Conservation (phyloP, 495 filamentous ascomycete species). For the Penicillium fimorum region DNA sequence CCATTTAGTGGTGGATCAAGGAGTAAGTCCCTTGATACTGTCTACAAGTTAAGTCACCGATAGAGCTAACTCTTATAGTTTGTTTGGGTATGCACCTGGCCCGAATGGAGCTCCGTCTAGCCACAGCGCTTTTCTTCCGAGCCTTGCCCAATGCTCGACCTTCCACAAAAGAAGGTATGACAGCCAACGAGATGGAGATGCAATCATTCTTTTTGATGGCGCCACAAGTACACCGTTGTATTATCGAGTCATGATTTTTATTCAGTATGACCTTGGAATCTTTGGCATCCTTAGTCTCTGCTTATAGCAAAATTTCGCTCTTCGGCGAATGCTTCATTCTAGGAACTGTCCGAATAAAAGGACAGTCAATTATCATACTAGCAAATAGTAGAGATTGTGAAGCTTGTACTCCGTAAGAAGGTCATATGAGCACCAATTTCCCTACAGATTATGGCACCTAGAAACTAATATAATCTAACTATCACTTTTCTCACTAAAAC, state of each 20-base stretch:
- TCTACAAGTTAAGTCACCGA: neutral
- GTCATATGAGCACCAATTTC: neutral
- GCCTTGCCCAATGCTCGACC: conserved; percentile 27
- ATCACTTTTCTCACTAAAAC: no score
- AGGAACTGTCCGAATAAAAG: neutral
- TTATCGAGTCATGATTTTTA: conserved; percentile 37
- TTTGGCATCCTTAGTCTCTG: no score
- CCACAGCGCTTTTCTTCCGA: conserved; percentile 34
- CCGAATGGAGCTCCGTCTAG: conserved; percentile 36
- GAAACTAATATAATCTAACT: no score
- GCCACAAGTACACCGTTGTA: conserved; percentile 44
- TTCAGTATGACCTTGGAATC: neutral
- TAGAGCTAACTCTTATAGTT: conserved; percentile 25
- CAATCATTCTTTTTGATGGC: conserved; percentile 42
- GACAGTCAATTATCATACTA: neutral
- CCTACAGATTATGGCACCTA: no score
- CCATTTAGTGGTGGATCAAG: conserved; percentile 53
- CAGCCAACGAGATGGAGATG: conserved; percentile 43
- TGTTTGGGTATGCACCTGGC: conserved; percentile 41
- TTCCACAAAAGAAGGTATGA: conserved; percentile 40
- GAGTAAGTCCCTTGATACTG: conserved; percentile 21
- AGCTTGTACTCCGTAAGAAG: neutral
- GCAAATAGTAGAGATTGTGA: neutral
- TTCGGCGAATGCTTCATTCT: neutral
- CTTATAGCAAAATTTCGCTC: neutral